These are phyloP conservation scores for Talaromyces islandicus DNA, from an alignment of 2,329 filamentous ascomycete species.

Conservation along the genomic window DNA sequence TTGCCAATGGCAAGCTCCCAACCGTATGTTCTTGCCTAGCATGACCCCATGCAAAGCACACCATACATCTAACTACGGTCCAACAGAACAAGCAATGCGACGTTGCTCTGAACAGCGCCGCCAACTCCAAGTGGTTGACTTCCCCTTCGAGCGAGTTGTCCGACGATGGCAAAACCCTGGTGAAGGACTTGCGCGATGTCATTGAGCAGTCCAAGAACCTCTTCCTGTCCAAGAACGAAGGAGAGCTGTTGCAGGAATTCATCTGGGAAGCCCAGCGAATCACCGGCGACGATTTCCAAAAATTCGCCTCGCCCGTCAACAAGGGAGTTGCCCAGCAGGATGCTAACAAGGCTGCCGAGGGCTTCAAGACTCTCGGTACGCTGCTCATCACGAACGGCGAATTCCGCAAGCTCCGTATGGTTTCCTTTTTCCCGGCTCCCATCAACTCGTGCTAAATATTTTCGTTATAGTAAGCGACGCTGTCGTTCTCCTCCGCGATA, in stretches of 20 bases:
- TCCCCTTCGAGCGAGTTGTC: slow-evolving; percentile 73
- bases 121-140: slow-evolving; percentile 64
- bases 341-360: slow-evolving; percentile 74
- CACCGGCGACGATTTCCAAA: slow-evolving; percentile 54
- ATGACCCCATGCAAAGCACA: neutral
- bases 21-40: slow-evolving; percentile 55
- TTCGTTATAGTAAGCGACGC: slow-evolving; percentile 64
- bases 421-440: slow-evolving; percentile 9
- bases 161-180: slow-evolving; percentile 69
- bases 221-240: slow-evolving; percentile 88
- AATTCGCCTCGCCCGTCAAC: slow-evolving; percentile 62
- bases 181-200: slow-evolving; percentile 70
- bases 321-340: slow-evolving; percentile 77
- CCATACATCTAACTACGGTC: slow-evolving; percentile 1
- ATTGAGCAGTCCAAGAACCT: slow-evolving; percentile 80
- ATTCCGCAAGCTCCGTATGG: slow-evolving; percentile 81
- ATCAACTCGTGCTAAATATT: slow-evolving; percentile 15
- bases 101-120: slow-evolving; percentile 82
- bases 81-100: slow-evolving; percentile 88
- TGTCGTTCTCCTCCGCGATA: slow-evolving; percentile 74
- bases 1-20: slow-evolving; percentile 82
- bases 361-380: slow-evolving; percentile 79
- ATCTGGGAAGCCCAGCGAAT: slow-evolving; percentile 87
- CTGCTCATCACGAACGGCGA: slow-evolving; percentile 93
- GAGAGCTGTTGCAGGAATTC: slow-evolving; percentile 91